A percentile compares a stretch with the other conserved stretches of the same genome.
Conservation (phyloP, 2,329 filamentous ascomycete genomes). For the Sporothrix curviconia region DNA sequence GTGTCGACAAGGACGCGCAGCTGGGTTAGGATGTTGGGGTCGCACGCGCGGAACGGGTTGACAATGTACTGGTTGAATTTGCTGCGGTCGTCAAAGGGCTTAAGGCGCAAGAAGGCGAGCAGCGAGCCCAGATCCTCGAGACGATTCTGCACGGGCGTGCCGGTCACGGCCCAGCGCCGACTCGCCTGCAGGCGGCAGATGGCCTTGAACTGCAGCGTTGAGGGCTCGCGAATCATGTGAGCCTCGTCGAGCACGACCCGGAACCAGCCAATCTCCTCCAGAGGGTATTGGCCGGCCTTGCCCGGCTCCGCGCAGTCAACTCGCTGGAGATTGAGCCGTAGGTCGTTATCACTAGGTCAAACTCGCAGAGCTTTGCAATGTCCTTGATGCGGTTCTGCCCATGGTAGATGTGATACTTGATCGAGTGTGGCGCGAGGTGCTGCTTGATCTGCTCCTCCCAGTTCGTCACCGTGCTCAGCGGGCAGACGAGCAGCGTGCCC, state of each 20-base stretch:
- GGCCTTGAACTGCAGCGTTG: slow-evolving; percentile 74
- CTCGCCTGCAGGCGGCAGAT: slow-evolving; percentile 73
- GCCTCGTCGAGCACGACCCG: slow-evolving; percentile 91
- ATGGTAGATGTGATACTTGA: slow-evolving; percentile 81
- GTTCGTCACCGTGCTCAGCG: slow-evolving; percentile 84
- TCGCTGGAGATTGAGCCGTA: slow-evolving; percentile 86
- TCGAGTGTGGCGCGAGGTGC: slow-evolving; percentile 59
- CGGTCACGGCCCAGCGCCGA: slow-evolving; percentile 93
- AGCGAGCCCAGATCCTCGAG: slow-evolving; percentile 84
- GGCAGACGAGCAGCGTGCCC: slow-evolving; percentile 80
- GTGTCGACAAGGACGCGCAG: slow-evolving; percentile 85
- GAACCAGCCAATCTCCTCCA: slow-evolving; percentile 83
- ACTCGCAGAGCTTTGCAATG: slow-evolving; percentile 58
- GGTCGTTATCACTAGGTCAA: slow-evolving; percentile 84
- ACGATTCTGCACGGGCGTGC: slow-evolving; percentile 90
- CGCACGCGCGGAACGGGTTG: slow-evolving; percentile 77
- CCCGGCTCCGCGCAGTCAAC: slow-evolving; percentile 56
- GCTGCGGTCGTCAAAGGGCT: slow-evolving; percentile 72
- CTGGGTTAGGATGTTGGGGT: slow-evolving; percentile 76
- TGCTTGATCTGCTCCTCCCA: slow-evolving; percentile 90
- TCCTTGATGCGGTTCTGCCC: slow-evolving; percentile 69
- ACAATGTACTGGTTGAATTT: slow-evolving; percentile 77
- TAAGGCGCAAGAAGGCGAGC: slow-evolving; percentile 75
- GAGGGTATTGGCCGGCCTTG: slow-evolving; percentile 54
- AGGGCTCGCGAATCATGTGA: slow-evolving; percentile 84